Base-by-base conservation (phyloP, 352 stramenopile genomes). In the Pythium aristosporum region DNA sequence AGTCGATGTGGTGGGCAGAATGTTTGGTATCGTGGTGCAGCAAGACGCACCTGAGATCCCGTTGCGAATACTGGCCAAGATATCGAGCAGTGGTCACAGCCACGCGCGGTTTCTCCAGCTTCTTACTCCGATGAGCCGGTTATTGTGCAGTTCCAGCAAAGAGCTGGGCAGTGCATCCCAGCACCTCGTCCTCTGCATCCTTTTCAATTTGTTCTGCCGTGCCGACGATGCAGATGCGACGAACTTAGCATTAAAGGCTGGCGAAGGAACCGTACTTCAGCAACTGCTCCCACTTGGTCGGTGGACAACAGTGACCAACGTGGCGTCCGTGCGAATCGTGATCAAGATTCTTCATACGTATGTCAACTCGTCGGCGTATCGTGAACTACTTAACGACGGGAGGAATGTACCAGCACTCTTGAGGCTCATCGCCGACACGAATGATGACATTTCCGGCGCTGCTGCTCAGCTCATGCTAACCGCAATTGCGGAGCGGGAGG, bases 141-240 rank as follows among this genome's bases (percentile, higher is more conserved):
- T 81, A 5, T 32, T 81, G 5, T 2, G 43, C 13, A 59, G 63
- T 1, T 15, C 47, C 1, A 49, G 28, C 3, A 43, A 57, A 18
- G 9, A 25, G 5, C 61, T 76, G 21, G 43, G 50, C 15, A 58
- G 43, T 9, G 16, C 56, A 21, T 51, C 64, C 5, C 64, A 73
- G 21, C 61, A 76, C n/a, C 50, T 80, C 8, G 56, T 90, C 6
- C 66, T 92, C 0, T 72, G 61, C 2, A 81, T 90, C 7, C 48
- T 92, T 10, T 86, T 73, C 61, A 88, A 90, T n/a, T 48, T 89
- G 0, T 89, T 87, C 36, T 77, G 77, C n/a, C 72, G 74, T 23
- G 48, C 47, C 4, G 68, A 75, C 3, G 59, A 52, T 2, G 39
- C 20, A 2, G 21, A 57, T 7, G 21, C 50, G 2, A 18, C 28